phyloP scores from a whole-genome alignment of 306 rosid species.

The Begonia peltatifolia region DNA sequence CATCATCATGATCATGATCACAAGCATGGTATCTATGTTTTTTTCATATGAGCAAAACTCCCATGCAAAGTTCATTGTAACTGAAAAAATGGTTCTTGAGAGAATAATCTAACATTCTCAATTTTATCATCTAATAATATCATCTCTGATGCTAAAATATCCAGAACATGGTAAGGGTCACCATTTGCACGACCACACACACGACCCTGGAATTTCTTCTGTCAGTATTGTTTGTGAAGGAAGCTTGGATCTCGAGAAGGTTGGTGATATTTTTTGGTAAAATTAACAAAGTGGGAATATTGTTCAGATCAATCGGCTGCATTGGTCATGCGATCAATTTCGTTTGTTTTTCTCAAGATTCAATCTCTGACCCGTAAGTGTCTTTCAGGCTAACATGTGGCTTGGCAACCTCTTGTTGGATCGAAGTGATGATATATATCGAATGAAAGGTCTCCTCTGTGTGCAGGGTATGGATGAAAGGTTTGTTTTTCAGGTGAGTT shows the following conservation, averaged over 20 bases:
- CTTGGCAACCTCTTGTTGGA: slow-evolving; percentile 79
- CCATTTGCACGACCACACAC: slow-evolving; percentile 74
- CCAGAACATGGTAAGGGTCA: slow-evolving; percentile 56
- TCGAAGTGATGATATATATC: slow-evolving; percentile 77
- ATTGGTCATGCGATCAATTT: too few relatives aligned
- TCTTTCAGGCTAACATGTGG: slow-evolving; percentile 79
- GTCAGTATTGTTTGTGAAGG: slow-evolving; percentile 97
- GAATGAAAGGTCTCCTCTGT: slow-evolving; percentile 91
- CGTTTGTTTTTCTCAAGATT: too few relatives aligned
- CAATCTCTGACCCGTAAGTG: too few relatives aligned
- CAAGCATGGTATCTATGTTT: slow-evolving; percentile 48
- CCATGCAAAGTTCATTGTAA: too few relatives aligned
- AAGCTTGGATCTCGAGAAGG: slow-evolving; percentile 94
- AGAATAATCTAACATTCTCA: too few relatives aligned
- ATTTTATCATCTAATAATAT: neutral
- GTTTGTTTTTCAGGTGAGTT: slow-evolving; percentile 89
- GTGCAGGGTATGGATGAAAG: slow-evolving; percentile 89
- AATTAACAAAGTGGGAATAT: too few relatives aligned
- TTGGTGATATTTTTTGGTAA: slow-evolving; percentile 4
- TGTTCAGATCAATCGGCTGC: too few relatives aligned
- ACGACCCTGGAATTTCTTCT: slow-evolving; percentile 91
- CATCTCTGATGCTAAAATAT: slow-evolving; percentile 10
- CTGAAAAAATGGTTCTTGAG: too few relatives aligned
- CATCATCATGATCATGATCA: slow-evolving; percentile 44
- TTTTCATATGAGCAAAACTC: neutral